Conservation (phyloP, 257 asterid species). For the Gynochthodes officinalis region DNA sequence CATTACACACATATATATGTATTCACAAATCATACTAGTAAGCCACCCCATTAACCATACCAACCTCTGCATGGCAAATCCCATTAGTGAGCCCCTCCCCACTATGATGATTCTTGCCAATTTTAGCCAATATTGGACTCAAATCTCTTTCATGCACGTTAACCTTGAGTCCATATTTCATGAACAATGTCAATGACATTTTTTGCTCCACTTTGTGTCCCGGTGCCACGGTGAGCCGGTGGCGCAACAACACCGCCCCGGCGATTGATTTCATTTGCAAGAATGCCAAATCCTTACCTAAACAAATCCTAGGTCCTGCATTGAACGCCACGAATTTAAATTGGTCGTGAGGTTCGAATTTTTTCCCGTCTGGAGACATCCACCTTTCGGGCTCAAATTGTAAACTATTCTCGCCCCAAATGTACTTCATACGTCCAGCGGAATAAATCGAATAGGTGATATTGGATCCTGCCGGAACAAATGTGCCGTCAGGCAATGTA, state of each 20-base stretch:
- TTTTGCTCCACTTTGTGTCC: conserved; percentile 63
- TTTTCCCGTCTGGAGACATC: conserved; percentile 44
- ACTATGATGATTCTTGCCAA: conserved; percentile 17
- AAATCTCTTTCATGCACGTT: conserved; percentile 48
- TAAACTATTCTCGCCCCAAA: conserved; percentile 59
- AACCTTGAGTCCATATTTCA: conserved; percentile 53
- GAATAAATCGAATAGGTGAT: conserved; percentile 65
- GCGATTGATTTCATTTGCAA: conserved; percentile 61
- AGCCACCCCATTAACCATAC: conserved; percentile 2
- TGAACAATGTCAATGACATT: conserved; percentile 63
- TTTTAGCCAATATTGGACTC: conserved; percentile 36
- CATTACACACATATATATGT: conserved; percentile 1
- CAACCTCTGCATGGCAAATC: neutral
- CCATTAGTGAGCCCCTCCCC: conserved; percentile 11
- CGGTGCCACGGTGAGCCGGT: conserved; percentile 41
- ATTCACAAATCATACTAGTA: conserved; percentile 2
- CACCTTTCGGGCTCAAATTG: conserved; percentile 67
- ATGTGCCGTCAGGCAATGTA: conserved; percentile 58
- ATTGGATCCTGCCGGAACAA: conserved; percentile 54
- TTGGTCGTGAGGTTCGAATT: conserved; percentile 35
- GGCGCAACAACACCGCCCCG: conserved; percentile 53
- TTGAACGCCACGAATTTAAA: conserved; percentile 51
- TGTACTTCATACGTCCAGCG: conserved; percentile 51
- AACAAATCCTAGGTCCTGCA: conserved; percentile 58
- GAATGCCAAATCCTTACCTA: conserved; percentile 58